Percentiles rank a stretch among this genome's conserved stretches.
Evolutionary conservation across 148 eudicot genomes (phyloP).

Genomic region (Vaccinium myrtillus): DNA sequence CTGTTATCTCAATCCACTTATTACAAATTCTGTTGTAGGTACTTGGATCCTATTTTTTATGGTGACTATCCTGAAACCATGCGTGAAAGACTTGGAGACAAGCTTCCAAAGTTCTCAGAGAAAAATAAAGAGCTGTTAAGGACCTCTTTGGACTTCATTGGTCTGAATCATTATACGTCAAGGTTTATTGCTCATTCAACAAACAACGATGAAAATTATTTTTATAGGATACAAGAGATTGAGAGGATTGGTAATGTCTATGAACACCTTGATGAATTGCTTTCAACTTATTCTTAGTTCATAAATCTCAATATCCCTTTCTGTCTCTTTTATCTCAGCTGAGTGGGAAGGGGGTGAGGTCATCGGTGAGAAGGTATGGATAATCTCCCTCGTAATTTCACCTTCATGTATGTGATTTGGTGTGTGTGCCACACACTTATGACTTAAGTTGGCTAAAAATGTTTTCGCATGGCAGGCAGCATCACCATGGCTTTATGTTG

Average conservation of each 20-base stretch:
- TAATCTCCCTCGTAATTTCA: constrained; percentile 12
- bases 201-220: constrained; percentile 39
- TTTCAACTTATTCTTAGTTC: neutral
- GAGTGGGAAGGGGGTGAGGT: constrained; percentile 73
- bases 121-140: constrained; percentile 56
- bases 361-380: constrained; percentile 72
- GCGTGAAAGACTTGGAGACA: constrained; percentile 67
- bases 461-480: constrained; percentile 63
- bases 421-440: neutral
- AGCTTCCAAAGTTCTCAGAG: constrained; percentile 60
- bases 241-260: constrained; percentile 61
- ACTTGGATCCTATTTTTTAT: constrained; percentile 68
- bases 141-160: constrained; percentile 64
- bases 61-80: constrained; percentile 74
- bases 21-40: constrained; percentile 40
- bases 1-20: neutral
- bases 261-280: neutral
- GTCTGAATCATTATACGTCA: constrained; percentile 75
- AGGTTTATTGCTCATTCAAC: constrained; percentile 58
- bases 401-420: neutral
- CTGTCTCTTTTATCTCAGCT: constrained; percentile 42
- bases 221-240: constrained; percentile 51
- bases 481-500: constrained; percentile 80
- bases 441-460: constrained; percentile 18
- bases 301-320: neutral